Evolutionary conservation across 116 monocot species (phyloP).

Genomic region (Papilionanthe hybrid): DNA sequence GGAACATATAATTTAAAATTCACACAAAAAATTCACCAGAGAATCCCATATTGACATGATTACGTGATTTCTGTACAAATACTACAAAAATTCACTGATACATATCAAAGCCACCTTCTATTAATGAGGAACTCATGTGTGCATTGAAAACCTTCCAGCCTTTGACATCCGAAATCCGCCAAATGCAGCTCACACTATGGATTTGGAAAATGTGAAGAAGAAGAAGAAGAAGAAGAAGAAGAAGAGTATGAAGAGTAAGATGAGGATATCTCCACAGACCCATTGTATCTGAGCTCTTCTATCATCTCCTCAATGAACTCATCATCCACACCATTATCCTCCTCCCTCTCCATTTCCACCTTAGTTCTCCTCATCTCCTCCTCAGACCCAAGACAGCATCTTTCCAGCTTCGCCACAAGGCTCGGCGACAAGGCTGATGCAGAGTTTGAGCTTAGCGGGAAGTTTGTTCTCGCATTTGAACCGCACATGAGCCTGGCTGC

Average conservation of each 20-base stretch:
- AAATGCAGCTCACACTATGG: background rate
- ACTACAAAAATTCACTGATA: too few species aligned
- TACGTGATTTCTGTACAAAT: too few species aligned
- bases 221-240: constrained; percentile 13
- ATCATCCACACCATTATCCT: constrained; percentile 33
- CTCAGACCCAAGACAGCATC: constrained; percentile 37
- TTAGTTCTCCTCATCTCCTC: constrained; percentile 22
- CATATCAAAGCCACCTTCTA: too few species aligned
- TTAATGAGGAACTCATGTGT: too few species aligned
- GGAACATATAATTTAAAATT: background rate
- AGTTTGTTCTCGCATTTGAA: constrained; percentile 66
- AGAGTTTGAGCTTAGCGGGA: constrained; percentile 35
- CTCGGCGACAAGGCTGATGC: constrained; percentile 41
- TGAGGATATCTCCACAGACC: constrained; percentile 65
- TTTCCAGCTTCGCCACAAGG: constrained; percentile 80
- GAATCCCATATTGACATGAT: background rate
- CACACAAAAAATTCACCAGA: background rate
- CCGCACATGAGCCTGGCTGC: constrained; percentile 87
- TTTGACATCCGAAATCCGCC: background rate
- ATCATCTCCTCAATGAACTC: constrained; percentile 93
- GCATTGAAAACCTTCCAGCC: too few species aligned
- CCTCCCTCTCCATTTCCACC: background rate
- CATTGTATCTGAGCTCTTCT: constrained; percentile 76
- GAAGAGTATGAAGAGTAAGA: constrained; percentile 20
- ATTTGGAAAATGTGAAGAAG: background rate